A percentile compares a stretch with the other conserved stretches of the same genome.
Conservation (phyloP, 2,329 filamentous ascomycete species). For the Stachybotrys echinatus region DNA sequence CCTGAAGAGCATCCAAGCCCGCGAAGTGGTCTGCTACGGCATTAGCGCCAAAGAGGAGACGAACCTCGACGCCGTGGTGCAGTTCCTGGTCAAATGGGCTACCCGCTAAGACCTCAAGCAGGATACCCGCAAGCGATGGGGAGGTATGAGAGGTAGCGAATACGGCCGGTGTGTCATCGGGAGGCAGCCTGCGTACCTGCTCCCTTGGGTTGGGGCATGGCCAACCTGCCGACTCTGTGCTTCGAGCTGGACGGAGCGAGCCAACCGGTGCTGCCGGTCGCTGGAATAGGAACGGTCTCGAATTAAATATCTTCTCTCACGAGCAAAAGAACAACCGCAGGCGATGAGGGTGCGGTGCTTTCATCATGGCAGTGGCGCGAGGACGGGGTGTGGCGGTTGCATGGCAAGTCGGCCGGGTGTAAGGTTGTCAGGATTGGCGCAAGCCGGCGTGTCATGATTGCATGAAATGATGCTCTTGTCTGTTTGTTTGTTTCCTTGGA, state of each 20-base stretch:
- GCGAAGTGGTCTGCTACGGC: slow-evolving; percentile 96
- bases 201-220: no score
- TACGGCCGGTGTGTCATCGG: no score
- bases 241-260: background rate
- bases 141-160: background rate
- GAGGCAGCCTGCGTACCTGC: no score
- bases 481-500: background rate
- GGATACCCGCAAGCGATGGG: background rate
- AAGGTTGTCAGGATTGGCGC: background rate
- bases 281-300: slow-evolving; percentile 1
- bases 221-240: no score
- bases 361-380: background rate
- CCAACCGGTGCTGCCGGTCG: slow-evolving; percentile 1
- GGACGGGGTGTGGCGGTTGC: background rate
- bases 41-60: slow-evolving; percentile 99
- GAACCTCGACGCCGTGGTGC: slow-evolving; percentile 92
- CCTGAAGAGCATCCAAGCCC: slow-evolving; percentile 80
- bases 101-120: slow-evolving; percentile 50
- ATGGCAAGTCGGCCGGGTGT: no score
- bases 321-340: background rate
- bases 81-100: slow-evolving; percentile 91
- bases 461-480: background rate
- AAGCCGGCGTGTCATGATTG: background rate
- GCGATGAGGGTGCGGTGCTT: no score
- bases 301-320: background rate